A percentile compares a stretch with the other conserved stretches of the same genome.
Evolutionary conservation across 257 asterid species (phyloP).

Genomic region (Solanum bukasovii): DNA sequence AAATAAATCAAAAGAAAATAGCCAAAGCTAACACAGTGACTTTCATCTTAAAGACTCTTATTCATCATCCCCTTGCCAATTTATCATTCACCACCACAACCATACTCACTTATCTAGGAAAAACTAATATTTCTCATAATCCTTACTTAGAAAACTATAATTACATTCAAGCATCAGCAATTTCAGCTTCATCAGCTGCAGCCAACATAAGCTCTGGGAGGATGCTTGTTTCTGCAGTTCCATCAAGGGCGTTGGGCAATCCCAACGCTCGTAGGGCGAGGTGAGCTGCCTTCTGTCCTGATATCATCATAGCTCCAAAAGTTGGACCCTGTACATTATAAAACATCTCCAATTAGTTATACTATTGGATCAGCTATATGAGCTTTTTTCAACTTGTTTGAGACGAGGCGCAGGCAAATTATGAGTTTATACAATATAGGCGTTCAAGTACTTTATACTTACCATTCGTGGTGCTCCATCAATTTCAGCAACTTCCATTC

Average conservation of each 20-base stretch:
- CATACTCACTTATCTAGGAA: not conserved
- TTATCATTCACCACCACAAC: not conserved
- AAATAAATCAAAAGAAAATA: not conserved
- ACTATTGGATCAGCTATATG: not conserved
- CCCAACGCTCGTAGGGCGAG: conserved; percentile 21
- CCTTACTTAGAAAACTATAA: not conserved
- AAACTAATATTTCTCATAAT: not conserved
- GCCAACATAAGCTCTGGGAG: conserved; percentile 20
- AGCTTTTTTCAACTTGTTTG: not conserved
- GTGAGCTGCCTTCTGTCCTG: conserved; percentile 41
- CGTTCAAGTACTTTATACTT: not conserved
- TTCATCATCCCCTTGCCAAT: not conserved
- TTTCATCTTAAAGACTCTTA: not conserved
- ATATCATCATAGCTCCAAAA: conserved; percentile 42
- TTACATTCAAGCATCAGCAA: conserved; percentile 22
- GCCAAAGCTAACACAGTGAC: not conserved
- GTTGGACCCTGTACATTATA: conserved; percentile 20
- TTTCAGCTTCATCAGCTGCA: conserved; percentile 17
- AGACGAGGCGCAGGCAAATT: not conserved
- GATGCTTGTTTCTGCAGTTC: conserved; percentile 1
- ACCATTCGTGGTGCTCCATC: conserved; percentile 97
- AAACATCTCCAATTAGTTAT: not conserved
- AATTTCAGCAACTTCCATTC: conserved; percentile 95
- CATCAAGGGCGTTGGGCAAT: conserved; percentile 21
- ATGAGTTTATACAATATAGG: not conserved